Evolutionary conservation across 2,329 filamentous ascomycete species (phyloP), one percentile per base, ranked within the genome.

Genomic region (Stenocarpella maydis): DNA sequence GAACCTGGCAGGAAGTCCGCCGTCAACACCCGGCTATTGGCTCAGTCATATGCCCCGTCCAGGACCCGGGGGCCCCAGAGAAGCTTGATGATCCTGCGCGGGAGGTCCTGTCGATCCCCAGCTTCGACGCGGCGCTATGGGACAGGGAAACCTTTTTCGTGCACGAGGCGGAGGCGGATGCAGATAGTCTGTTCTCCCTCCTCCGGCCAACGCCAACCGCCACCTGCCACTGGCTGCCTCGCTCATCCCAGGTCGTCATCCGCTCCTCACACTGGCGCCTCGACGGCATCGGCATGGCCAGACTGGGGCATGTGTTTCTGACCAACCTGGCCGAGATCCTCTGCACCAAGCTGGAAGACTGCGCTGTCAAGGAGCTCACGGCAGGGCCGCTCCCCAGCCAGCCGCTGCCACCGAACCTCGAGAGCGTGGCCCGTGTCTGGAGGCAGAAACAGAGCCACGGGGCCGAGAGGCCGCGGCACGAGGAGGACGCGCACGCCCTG

Each of bases 161-260:
- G 19, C 64, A 71, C 28, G 37, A 64, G 8, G 34, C 64, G 17
- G 14, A 28, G 19, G 60, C 67, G n/a, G 70, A 65, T 41, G 63
- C 67, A 14, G 58, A 69, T 9, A 52, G 6, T 2, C 63, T 75
- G 17, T 74, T 75, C 26, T 53, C 43, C 10, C 24, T 39, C 12
- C 67, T 70, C 24, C 37, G 37, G 9, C 71, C 71, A 9, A 61
- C 43, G 6, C n/a, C 71, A 17, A 68, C 58, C 4, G 72, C 73
- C 14, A 73, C 69, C 6, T 74, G 72, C 65, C 66, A 72, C 65
- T 74, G 73, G 74, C 34, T 75, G 5, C 71, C 71, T 4, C 26
- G 24, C 5, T 64, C 73, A 4, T 24, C 19, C 7, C 52, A 74
- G 34, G 24, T 74, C 2, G 41, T 74, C 3, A 58, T 74, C 8